Conservation (phyloP, 139 green algal genomes). For the Spirogloea muscicola region DNA sequence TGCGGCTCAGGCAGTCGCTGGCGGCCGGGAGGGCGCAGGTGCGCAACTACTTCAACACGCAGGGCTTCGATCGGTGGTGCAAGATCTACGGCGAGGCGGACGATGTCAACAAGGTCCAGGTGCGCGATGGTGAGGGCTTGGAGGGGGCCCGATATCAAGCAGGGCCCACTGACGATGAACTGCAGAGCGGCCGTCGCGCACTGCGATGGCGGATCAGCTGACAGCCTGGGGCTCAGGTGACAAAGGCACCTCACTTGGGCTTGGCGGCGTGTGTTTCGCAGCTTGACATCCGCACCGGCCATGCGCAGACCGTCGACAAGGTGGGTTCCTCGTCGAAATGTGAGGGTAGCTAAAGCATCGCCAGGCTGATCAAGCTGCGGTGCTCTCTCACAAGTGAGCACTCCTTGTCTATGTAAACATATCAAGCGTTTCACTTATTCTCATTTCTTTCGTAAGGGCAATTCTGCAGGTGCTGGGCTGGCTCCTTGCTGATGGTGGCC, state of each 20-base stretch:
- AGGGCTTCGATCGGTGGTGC: conserved; percentile 90
- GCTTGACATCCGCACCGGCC: conserved; percentile 88
- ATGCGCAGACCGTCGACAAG: conserved; percentile 97
- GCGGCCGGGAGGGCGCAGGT: conserved; percentile 48
- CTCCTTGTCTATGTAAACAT: not conserved
- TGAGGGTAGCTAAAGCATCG: not conserved
- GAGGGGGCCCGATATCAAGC: not conserved
- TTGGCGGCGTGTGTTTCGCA: conserved; percentile 47
- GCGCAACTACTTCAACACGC: conserved; percentile 93
- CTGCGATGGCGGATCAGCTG: not conserved
- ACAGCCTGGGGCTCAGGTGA: not conserved
- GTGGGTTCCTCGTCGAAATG: conserved; percentile 50
- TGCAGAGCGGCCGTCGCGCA: not conserved
- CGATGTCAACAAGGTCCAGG: conserved; percentile 92
- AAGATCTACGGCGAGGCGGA: conserved; percentile 99
- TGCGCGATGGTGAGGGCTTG: conserved; percentile 28
- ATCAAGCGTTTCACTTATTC: not conserved
- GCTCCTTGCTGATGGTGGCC: conserved; percentile 73
- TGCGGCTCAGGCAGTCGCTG: not conserved
- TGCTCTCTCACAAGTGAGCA: not conserved
- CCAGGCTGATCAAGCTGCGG: not conserved
- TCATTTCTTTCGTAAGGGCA: not conserved
- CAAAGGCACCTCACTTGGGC: not conserved
- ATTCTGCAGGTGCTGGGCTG: conserved; percentile 63
- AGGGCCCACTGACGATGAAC: not conserved